Evolutionary conservation across 192 early-diverging fungal species (phyloP).

Genomic region (Chytriomyces sp.): DNA sequence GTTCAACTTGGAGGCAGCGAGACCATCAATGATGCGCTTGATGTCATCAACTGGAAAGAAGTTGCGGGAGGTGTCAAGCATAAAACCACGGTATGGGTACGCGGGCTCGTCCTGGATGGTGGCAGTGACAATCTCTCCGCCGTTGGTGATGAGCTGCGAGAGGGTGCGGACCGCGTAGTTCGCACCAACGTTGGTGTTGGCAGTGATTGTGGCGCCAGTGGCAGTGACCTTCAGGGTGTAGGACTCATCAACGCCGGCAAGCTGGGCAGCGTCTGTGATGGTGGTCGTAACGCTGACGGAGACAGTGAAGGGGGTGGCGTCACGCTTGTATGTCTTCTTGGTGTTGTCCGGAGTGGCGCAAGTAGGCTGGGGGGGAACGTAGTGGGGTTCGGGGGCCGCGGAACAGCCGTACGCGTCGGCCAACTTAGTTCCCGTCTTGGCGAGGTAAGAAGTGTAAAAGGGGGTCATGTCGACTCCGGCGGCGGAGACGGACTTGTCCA

Average conservation of each 20-base stretch:
- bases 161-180: slow-evolving; percentile 73
- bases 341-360: too few relatives aligned
- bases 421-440: too few relatives aligned
- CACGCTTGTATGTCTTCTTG: too few relatives aligned
- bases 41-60: slow-evolving; percentile 32
- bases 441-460: too few relatives aligned
- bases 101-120: slow-evolving; percentile 28
- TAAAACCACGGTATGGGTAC: slow-evolving; percentile 32
- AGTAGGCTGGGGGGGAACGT: too few relatives aligned
- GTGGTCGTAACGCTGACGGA: too few relatives aligned
- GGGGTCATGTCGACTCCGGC: too few relatives aligned
- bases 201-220: slow-evolving; percentile 40
- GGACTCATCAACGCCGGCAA: slow-evolving; percentile 22
- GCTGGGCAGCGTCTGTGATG: background rate
- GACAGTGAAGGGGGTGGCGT: too few relatives aligned
- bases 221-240: slow-evolving; percentile 11
- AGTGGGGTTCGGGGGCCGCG: too few relatives aligned
- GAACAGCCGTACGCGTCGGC: too few relatives aligned
- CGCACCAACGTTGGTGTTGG: slow-evolving; percentile 68
- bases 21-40: slow-evolving; percentile 23
- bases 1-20: slow-evolving; percentile 17
- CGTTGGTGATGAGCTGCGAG: slow-evolving; percentile 68
- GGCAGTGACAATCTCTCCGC: background rate
- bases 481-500: too few relatives aligned
- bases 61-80: slow-evolving; percentile 41